Percentiles rank a stretch among this genome's conserved stretches.
These are phyloP conservation scores for Glonium stellatum DNA, from an alignment of 495 filamentous ascomycete species.

Conservation along the genomic window DNA sequence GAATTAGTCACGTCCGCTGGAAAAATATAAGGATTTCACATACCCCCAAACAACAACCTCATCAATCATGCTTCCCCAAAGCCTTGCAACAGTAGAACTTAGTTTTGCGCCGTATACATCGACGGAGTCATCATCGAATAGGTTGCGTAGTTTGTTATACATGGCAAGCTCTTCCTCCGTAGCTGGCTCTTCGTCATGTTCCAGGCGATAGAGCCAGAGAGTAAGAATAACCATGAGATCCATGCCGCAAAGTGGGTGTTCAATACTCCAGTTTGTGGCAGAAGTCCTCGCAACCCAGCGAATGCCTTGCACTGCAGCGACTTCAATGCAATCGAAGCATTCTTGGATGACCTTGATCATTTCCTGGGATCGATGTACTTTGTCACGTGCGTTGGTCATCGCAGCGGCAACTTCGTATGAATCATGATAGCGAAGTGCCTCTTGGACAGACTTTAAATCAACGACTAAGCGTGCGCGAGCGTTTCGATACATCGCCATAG, in stretches of 20 bases:
- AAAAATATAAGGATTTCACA: slow-evolving; percentile 33
- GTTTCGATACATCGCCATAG: slow-evolving; percentile 94
- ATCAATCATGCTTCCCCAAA: slow-evolving; percentile 98
- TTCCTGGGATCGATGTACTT: slow-evolving; percentile 87
- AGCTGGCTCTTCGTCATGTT: slow-evolving; percentile 95
- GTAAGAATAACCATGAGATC: slow-evolving; percentile 99
- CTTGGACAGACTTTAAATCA: slow-evolving; percentile 90
- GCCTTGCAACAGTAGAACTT: slow-evolving; percentile 84
- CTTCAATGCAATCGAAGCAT: slow-evolving; percentile 97
- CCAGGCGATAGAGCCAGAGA: slow-evolving; percentile 95
- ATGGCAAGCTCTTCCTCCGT: slow-evolving; percentile 86
- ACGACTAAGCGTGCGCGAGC: slow-evolving; percentile 88
- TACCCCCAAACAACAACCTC: slow-evolving; percentile 98
- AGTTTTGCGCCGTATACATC: slow-evolving; percentile 72
- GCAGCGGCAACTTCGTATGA: slow-evolving; percentile 93
- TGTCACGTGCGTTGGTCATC: slow-evolving; percentile 88
- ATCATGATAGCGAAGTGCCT: slow-evolving; percentile 93
- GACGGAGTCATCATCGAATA: slow-evolving; percentile 85
- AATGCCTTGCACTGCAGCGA: slow-evolving; percentile 87
- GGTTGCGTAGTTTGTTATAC: slow-evolving; percentile 88
- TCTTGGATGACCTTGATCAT: slow-evolving; percentile 98
- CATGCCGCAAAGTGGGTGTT: slow-evolving; percentile 93
- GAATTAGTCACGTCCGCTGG: slow-evolving; percentile 10
- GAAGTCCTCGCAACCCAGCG: slow-evolving; percentile 97
- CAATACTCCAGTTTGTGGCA: slow-evolving; percentile 97